phyloP scores from a whole-genome alignment of 2,329 filamentous ascomycete genomes.

The Clonostachys sp. region DNA sequence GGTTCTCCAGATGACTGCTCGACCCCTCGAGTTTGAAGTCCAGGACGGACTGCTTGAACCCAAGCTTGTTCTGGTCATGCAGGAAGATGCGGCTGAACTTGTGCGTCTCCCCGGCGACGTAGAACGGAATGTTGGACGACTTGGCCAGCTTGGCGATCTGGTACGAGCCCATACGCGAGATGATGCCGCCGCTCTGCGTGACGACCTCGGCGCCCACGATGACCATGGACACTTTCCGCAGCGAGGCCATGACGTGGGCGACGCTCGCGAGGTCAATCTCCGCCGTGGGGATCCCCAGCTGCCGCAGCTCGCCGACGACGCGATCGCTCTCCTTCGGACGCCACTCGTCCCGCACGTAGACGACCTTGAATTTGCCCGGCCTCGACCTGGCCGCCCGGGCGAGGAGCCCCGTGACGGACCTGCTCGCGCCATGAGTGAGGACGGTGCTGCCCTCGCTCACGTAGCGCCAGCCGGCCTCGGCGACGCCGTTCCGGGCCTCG shows the following conservation, averaged over 20 bases:
- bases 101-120: conserved; percentile 91
- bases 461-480: conserved; percentile 71
- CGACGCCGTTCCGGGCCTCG: conserved; percentile 78
- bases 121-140: conserved; percentile 67
- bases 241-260: conserved; percentile 64
- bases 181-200: conserved; percentile 88
- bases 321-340: conserved; percentile 58
- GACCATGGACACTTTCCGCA: conserved; percentile 57
- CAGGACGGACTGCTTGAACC: conserved; percentile 71
- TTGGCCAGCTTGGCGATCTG: conserved; percentile 82
- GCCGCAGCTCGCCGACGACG: conserved; percentile 67
- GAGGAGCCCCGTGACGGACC: conserved; percentile 77
- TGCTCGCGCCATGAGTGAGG: conserved; percentile 84
- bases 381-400: conserved; percentile 56
- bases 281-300: conserved; percentile 75
- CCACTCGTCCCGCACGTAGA: conserved; percentile 66
- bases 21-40: conserved; percentile 59
- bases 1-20: conserved; percentile 41
- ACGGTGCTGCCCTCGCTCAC: conserved; percentile 75
- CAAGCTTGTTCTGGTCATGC: conserved; percentile 76
- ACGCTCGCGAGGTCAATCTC: conserved; percentile 56
- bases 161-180: conserved; percentile 80
- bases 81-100: conserved; percentile 85
- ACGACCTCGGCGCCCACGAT: conserved; percentile 77
- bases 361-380: conserved; percentile 71